These are phyloP conservation scores for Gyromitra esculenta DNA, from an alignment of 2,329 filamentous ascomycete genomes.

Conservation along the genomic window DNA sequence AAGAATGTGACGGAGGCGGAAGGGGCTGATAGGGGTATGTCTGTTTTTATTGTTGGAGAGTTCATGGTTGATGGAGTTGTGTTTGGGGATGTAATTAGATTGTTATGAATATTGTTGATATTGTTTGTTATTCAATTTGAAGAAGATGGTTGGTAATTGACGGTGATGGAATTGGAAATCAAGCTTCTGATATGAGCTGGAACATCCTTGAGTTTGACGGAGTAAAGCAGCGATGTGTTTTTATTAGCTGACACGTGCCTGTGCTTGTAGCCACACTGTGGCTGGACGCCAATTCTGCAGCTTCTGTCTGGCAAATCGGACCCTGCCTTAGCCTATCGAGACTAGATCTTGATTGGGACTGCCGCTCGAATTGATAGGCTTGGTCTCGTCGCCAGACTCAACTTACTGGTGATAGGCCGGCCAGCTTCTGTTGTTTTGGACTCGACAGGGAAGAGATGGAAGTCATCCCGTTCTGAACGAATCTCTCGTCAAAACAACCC, in stretches of 20 bases:
- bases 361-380: neutral
- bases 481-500: slow-evolving; percentile 42
- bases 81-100: neutral
- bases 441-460: slow-evolving; percentile 32
- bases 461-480: slow-evolving; percentile 21
- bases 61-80: slow-evolving; percentile 15
- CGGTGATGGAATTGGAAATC: slow-evolving; percentile 20
- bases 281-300: neutral
- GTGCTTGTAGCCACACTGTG: slow-evolving; percentile 3
- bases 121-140: neutral
- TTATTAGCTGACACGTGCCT: neutral
- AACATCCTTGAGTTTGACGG: neutral
- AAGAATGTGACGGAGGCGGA: slow-evolving; percentile 79
- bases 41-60: slow-evolving; percentile 12
- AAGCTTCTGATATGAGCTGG: slow-evolving; percentile 29
- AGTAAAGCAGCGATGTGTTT: slow-evolving; percentile 11
- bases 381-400: no score
- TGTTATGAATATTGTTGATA: slow-evolving; percentile 3
- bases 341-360: slow-evolving; percentile 17
- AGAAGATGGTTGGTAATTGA: neutral
- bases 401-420: slow-evolving; percentile 21
- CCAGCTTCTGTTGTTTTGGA: slow-evolving; percentile 24
- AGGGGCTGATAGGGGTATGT: slow-evolving; percentile 58
- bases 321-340: slow-evolving; percentile 31
- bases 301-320: neutral